Evolutionary conservation across 768 basidiomycete genomes (phyloP), one percentile per base, ranked within the genome.

Genomic region (Russula sp.): DNA sequence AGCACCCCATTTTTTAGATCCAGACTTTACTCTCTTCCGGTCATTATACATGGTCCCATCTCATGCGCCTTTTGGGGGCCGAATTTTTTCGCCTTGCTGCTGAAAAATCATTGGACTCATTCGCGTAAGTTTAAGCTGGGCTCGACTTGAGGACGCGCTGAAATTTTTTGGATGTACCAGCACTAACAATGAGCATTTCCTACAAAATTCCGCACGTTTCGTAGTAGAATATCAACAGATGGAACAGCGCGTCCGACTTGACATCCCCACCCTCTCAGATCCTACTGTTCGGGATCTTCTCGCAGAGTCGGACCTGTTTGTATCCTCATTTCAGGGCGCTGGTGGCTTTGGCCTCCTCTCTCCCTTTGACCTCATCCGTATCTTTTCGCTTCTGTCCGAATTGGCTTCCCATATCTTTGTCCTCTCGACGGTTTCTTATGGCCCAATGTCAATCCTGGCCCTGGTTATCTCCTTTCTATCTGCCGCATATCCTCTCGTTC

Each of bases 251-350:
- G 77, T 92, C 20, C 83, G 82, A 48, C 81, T 91, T 61, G 90
- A 93, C 70, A 79, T 89, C 44, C 90, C 90, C 61, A 88, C 91
- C 9, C 80, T 93, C 57, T 77, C 86, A 59, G 88, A 91, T 70
- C 86, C 90, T 53, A 71, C 77, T 62, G 78, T 88, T 27, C 85
- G 88, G 62, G 89, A 91, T 71, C 82, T 92, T 48, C 78, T 93
- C n/a, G 86, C 89, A 63, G 90, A 93, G 75, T 89, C 91, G 44
- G 91, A 93, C 71, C 79, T 89, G 39, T 93, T 93, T 70, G 87
- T 88, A 48, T 82, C 88, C 62, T 92, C 91, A 11, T 91, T 92
- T 73, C 82, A 80, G 68, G 88, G 88, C 48, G 76, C 78, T 68
- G 82, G 86, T 42, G 82, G 87, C 11, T 90, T 92, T 71, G 90